Evolutionary conservation across 2,329 filamentous ascomycete genomes (phyloP).

Genomic region (Claviceps pazoutovae): DNA sequence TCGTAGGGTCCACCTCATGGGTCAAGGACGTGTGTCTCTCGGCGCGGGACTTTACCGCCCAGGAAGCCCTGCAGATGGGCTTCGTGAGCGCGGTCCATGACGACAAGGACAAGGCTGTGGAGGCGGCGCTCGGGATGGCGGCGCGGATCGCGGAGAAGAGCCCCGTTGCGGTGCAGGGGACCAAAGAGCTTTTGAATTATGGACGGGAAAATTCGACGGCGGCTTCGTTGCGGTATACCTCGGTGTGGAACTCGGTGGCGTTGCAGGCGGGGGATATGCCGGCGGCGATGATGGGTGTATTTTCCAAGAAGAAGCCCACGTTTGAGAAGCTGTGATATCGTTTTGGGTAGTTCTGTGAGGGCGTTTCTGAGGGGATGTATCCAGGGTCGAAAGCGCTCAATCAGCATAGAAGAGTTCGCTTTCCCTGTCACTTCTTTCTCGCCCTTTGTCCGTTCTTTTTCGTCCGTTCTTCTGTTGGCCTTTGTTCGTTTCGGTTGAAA

Average conservation of each 20-base stretch:
- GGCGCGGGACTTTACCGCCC: conserved; percentile 53
- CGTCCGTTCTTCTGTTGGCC: not conserved
- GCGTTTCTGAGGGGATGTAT: not conserved
- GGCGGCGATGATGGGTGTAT: conserved; percentile 57
- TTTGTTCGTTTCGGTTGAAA: not conserved
- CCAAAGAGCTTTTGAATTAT: conserved; percentile 76
- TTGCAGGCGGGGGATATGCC: conserved; percentile 69
- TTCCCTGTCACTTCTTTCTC: not conserved
- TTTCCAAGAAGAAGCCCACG: conserved; percentile 64
- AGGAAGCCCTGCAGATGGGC: conserved; percentile 56
- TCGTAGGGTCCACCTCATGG: conserved; percentile 58
- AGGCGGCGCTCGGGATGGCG: conserved; percentile 49
- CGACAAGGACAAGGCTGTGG: conserved; percentile 48
- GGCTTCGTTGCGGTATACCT: conserved; percentile 72
- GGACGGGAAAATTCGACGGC: conserved; percentile 63
- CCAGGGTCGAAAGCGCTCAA: not conserved
- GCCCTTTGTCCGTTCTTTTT: not conserved
- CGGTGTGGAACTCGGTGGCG: conserved; percentile 74
- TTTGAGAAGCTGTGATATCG: conserved; percentile 67
- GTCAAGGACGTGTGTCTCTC: conserved; percentile 66
- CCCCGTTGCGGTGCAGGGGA: conserved; percentile 74
- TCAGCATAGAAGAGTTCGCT: not conserved
- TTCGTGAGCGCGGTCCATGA: conserved; percentile 54
- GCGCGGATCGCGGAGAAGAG: conserved; percentile 61
- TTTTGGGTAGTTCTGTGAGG: not conserved